Evolutionary conservation across 495 filamentous ascomycete species (phyloP), one percentile per base, ranked within the genome.

Genomic region (Penicillium riverlandense): DNA sequence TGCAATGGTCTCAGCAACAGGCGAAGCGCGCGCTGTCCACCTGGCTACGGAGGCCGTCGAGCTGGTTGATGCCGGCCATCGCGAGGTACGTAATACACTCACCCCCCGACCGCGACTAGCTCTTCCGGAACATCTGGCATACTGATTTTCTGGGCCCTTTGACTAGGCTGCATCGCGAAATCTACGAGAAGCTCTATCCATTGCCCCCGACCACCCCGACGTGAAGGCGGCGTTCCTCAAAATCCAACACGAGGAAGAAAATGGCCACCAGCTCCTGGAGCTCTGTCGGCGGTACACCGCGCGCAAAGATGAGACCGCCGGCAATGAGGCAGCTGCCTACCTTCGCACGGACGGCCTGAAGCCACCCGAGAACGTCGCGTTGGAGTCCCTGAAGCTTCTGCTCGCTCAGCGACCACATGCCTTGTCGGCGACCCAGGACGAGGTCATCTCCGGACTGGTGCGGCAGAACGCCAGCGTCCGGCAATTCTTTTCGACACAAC

Each of bases 181-280:
- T 40, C 67, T 85, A 35, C 72, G 77, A 61, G 77, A 85, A 67
- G 82, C 82, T 15, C 67, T 76, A 42, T 72, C 72, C n/a, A 65
- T 85, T 37, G 76, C 76, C 11, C 76, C 80, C 15, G 67, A 79
- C 2, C 73, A 82, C 52, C 41, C 62, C 14, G 45, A 69, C 45
- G 71, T 84, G 42, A 74, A 74, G 62, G 65, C 61, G 15, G 74
- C 72, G 29, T 71, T 80, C 39, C 48, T 74, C 27, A 70, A 69
- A 44, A 66, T 82, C 38, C 66, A 67, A 40, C 58, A 69, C n/a
- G 67, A 76, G 43, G 73, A 78, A 39, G 65, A 73, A 52, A 61
- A 57, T 38, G 60, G 66, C 32, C 69, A 75, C 44, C 66, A 66
- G 22, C 54, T 83, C 14, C 49, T 79, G 35, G 67, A 66, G 27